Conservation (phyloP, 345 rosid species). For the Ceriops tagal region DNA sequence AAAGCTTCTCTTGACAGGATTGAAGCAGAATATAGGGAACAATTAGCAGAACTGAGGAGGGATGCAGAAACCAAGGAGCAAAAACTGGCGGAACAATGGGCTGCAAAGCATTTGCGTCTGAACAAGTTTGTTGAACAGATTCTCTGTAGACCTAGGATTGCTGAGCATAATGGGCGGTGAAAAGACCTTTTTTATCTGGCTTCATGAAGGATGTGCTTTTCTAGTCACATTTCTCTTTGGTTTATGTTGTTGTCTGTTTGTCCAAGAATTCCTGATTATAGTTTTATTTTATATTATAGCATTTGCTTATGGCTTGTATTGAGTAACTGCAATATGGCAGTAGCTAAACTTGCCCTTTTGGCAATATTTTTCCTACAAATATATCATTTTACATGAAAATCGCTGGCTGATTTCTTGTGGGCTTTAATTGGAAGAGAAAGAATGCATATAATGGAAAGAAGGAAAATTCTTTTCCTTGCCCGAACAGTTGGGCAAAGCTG, state of each 20-base stretch:
- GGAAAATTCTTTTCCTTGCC: too few species aligned
- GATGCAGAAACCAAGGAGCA: constrained; percentile 90
- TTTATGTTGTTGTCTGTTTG: constrained; percentile 11
- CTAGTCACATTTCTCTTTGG: constrained; percentile 3
- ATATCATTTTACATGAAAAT: background rate
- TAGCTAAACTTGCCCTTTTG: background rate
- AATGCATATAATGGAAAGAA: too few species aligned
- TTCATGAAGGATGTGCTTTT: background rate
- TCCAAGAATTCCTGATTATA: constrained; percentile 11
- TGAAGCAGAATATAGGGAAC: constrained; percentile 78
- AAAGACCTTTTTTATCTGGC: constrained; percentile 6
- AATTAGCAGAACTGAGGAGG: constrained; percentile 57
- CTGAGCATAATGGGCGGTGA: constrained; percentile 41
- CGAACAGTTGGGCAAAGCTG: too few species aligned
- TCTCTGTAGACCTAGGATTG: constrained; percentile 52
- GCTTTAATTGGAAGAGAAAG: too few species aligned
- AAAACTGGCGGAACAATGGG: constrained; percentile 88
- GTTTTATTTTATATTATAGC: constrained; percentile 16
- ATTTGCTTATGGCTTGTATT: background rate
- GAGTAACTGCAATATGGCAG: background rate
- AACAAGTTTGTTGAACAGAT: constrained; percentile 80
- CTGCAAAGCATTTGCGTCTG: constrained; percentile 61
- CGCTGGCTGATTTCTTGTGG: too few species aligned
- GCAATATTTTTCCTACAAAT: constrained; percentile 9
- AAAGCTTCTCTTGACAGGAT: constrained; percentile 61